phyloP scores from a whole-genome alignment of 2,329 filamentous ascomycete genomes.

The Colletotrichum coccodes region DNA sequence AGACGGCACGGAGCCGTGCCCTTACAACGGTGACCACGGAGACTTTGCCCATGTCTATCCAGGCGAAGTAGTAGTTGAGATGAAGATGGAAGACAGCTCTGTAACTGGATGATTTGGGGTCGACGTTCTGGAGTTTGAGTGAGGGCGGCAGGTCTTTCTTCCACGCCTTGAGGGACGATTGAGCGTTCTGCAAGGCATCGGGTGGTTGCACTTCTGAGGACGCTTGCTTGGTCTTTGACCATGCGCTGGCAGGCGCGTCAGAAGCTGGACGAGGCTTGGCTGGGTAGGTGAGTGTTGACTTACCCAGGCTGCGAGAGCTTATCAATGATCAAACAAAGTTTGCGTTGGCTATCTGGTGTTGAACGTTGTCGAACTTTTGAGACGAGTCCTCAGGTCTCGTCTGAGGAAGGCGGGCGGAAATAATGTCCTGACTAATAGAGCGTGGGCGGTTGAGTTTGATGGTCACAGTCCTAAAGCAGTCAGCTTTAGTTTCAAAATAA shows the following conservation, averaged over 20 bases:
- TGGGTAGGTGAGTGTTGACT: not conserved
- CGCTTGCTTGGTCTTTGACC: not conserved
- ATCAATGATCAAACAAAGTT: conserved; percentile 43
- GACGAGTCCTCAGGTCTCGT: conserved; percentile 34
- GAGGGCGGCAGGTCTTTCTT: conserved; percentile 40
- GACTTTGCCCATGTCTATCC: conserved; percentile 48
- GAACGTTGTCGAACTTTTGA: conserved; percentile 45
- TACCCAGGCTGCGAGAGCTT: conserved; percentile 39
- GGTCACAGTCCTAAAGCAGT: conserved; percentile 33
- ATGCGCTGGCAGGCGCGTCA: not conserved
- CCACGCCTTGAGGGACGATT: conserved; percentile 43
- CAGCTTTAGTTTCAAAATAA: not conserved
- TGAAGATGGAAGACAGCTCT: conserved; percentile 46
- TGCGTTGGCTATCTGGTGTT: conserved; percentile 44
- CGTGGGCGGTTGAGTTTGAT: conserved; percentile 40
- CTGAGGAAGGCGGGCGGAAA: conserved; percentile 36
- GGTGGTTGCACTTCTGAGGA: not conserved
- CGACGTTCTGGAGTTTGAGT: conserved; percentile 40
- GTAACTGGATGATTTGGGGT: conserved; percentile 41
- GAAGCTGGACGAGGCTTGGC: not conserved
- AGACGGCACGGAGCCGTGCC: conserved; percentile 35
- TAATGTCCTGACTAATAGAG: conserved; percentile 36
- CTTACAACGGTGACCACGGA: conserved; percentile 44
- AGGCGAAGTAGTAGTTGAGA: conserved; percentile 48
- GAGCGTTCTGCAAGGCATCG: not conserved